These are phyloP conservation scores for Cardamine occulta DNA, from an alignment of 345 rosid species.

Conservation along the genomic window DNA sequence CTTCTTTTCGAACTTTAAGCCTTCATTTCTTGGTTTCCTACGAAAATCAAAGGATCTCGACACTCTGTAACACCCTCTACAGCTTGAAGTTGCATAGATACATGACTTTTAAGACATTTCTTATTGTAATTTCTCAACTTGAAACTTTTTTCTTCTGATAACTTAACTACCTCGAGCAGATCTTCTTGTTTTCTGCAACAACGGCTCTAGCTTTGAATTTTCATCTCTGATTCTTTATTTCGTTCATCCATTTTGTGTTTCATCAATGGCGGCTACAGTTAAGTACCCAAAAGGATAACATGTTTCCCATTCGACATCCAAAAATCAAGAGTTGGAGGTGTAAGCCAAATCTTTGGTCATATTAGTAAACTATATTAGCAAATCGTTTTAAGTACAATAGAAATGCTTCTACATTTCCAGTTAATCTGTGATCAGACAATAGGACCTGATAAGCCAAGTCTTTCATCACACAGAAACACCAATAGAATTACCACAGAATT, in stretches of 20 bases:
- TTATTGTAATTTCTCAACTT: neutral
- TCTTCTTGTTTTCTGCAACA: neutral
- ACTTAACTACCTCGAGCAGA: no score
- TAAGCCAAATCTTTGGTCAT: slow-evolving; percentile 19
- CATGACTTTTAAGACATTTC: neutral
- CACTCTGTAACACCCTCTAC: neutral
- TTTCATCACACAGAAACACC: neutral
- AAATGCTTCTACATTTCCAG: slow-evolving; percentile 12
- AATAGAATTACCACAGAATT: neutral
- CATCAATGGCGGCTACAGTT: neutral
- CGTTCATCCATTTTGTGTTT: neutral
- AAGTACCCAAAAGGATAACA: neutral
- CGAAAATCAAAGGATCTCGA: neutral
- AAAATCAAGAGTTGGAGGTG: neutral
- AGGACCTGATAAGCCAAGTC: slow-evolving; percentile 6
- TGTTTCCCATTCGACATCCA: neutral
- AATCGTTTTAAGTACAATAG: slow-evolving; percentile 15
- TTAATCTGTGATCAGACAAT: slow-evolving; percentile 1
- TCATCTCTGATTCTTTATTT: neutral
- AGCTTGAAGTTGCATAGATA: neutral
- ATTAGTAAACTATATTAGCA: slow-evolving; percentile 6
- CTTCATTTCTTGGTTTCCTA: neutral
- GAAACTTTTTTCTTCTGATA: neutral
- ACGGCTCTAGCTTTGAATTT: neutral
- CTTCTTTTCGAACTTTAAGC: neutral